Evolutionary conservation across 768 basidiomycete species (phyloP).

Genomic region (Leccinum fibrillosum): DNA sequence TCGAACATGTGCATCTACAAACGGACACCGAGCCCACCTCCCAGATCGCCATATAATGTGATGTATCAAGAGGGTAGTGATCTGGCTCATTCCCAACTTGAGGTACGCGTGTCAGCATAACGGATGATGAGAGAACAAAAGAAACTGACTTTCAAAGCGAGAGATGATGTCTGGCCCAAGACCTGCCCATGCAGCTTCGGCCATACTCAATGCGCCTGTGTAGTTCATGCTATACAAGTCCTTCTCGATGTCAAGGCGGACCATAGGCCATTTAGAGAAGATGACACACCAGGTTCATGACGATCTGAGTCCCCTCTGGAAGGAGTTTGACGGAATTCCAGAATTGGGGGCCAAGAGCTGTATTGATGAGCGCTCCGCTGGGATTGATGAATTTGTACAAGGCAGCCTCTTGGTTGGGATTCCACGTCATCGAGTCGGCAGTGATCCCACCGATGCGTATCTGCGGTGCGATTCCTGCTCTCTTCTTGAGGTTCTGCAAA

Average conservation of each 20-base stretch:
- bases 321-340: slow-evolving; percentile 44
- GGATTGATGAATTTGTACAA: slow-evolving; percentile 41
- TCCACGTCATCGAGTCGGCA: slow-evolving; percentile 51
- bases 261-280: not conserved
- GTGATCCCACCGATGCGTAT: slow-evolving; percentile 55
- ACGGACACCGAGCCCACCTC: slow-evolving; percentile 31
- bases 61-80: slow-evolving; percentile 40
- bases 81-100: slow-evolving; percentile 55
- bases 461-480: slow-evolving; percentile 45
- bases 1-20: not conserved
- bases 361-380: slow-evolving; percentile 45
- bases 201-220: slow-evolving; percentile 41
- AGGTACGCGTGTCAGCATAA: not conserved
- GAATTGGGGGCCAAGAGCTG: slow-evolving; percentile 50
- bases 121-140: not conserved
- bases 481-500: slow-evolving; percentile 42
- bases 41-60: slow-evolving; percentile 45
- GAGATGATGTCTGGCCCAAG: slow-evolving; percentile 36
- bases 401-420: slow-evolving; percentile 33
- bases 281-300: slow-evolving; percentile 40
- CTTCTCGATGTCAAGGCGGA: slow-evolving; percentile 24
- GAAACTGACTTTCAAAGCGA: slow-evolving; percentile 42
- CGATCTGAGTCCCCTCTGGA: slow-evolving; percentile 45
- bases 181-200: slow-evolving; percentile 38
- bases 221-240: slow-evolving; percentile 44